Evolutionary conservation across 73 alveolate species (phyloP).

Genomic region (Tetrahymena borealis): DNA sequence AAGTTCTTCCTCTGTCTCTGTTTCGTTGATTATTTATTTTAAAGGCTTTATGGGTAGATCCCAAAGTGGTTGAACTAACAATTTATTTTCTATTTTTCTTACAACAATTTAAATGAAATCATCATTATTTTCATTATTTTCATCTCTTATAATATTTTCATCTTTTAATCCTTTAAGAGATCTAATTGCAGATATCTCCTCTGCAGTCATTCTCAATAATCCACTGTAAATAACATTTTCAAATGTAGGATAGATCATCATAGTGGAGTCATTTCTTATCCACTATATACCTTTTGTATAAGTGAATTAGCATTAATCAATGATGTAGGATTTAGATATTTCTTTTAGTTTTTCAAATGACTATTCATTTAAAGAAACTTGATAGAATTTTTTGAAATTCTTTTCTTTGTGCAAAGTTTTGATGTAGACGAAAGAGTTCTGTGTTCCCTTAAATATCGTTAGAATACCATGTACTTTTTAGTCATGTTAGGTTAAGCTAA

Average conservation of each 20-base stretch:
- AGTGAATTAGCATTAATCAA: not conserved
- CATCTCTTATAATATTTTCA: not conserved
- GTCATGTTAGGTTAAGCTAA: not conserved
- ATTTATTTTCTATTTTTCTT: not conserved
- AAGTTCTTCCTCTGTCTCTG: not conserved
- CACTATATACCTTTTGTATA: not conserved
- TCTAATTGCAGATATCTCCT: not conserved
- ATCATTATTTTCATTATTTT: not conserved
- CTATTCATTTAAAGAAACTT: not conserved
- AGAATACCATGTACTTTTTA: not conserved
- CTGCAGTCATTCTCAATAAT: not conserved
- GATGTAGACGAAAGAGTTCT: not conserved
- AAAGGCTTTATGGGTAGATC: not conserved
- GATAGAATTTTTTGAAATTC: not conserved
- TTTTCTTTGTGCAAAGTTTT: not conserved
- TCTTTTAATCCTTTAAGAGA: not conserved
- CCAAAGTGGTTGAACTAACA: not conserved
- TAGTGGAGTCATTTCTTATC: not conserved
- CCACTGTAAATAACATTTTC: not conserved
- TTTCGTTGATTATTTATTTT: not conserved
- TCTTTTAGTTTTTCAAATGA: not conserved
- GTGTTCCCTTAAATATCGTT: not conserved
- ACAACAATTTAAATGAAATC: not conserved
- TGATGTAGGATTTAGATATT: not conserved
- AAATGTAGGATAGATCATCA: not conserved